Conservation (phyloP, 257 asterid species). For the Ilex asprella region DNA sequence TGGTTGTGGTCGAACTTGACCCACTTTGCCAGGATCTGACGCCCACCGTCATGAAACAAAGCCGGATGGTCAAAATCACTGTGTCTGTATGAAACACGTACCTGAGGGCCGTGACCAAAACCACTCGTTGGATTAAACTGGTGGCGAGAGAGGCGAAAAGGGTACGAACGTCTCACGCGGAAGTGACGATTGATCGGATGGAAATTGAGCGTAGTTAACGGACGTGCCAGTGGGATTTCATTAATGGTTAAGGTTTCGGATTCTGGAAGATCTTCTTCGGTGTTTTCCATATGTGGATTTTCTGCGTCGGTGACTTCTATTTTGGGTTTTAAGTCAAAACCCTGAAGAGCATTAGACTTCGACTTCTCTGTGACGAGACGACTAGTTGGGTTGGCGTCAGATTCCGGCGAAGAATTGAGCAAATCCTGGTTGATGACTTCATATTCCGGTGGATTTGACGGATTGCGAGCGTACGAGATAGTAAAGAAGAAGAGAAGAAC, state of each 20-base stretch:
- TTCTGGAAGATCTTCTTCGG: constrained; percentile 1
- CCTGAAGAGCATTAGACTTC: too few species aligned
- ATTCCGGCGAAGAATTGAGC: constrained; percentile 12
- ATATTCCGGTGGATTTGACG: constrained; percentile 14
- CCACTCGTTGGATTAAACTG: constrained; percentile 1
- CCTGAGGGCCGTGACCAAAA: too few species aligned
- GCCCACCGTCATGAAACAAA: constrained; percentile 13
- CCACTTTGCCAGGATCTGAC: constrained; percentile 25
- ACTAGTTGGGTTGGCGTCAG: constrained; percentile 15
- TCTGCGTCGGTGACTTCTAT: too few species aligned
- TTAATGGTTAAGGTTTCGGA: constrained; percentile 11
- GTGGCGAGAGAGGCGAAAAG: constrained; percentile 33
- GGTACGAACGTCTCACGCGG: constrained; percentile 16
- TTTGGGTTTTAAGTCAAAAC: too few species aligned
- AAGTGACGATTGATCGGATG: constrained; percentile 44
- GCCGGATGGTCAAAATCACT: constrained; percentile 25
- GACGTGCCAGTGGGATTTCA: constrained; percentile 10
- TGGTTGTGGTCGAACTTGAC: constrained; percentile 24
- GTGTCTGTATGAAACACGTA: constrained; percentile 29
- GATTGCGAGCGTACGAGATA: constrained; percentile 34
- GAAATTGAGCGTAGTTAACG: constrained; percentile 22
- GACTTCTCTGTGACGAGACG: constrained; percentile 26
- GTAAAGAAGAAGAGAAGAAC: constrained; percentile 35
- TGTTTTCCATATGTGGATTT: background rate
- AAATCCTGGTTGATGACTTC: constrained; percentile 14